Evolutionary conservation across 169 alveolate species (phyloP).

Genomic region (Cryptosporidium meleagridis): DNA sequence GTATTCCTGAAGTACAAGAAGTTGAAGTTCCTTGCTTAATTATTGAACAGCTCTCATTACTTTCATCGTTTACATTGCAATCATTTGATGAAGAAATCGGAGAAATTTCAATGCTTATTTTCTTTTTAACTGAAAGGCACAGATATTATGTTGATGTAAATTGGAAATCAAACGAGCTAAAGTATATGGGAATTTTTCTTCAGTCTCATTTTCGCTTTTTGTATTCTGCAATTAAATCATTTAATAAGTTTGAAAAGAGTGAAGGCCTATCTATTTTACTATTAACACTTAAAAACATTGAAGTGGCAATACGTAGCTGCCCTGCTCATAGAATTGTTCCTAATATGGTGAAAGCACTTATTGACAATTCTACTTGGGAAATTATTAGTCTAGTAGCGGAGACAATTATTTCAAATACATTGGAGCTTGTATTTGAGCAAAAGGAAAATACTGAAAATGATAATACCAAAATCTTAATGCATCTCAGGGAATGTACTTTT

Average conservation of each 20-base stretch:
- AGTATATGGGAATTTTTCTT: constrained; percentile 75
- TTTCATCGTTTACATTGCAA: constrained; percentile 55
- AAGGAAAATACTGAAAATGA: constrained; percentile 4
- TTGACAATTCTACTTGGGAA: constrained; percentile 54
- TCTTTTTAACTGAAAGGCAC: constrained; percentile 79
- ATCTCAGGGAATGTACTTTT: constrained; percentile 26
- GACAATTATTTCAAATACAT: constrained; percentile 28
- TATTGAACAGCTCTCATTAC: constrained; percentile 55
- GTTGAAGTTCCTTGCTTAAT: constrained; percentile 29
- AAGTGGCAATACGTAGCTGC: constrained; percentile 47
- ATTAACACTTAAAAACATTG: constrained; percentile 60
- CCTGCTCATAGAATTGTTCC: constrained; percentile 72
- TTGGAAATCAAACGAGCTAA: constrained; percentile 77
- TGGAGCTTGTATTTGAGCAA: constrained; percentile 32
- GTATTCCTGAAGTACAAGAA: constrained; percentile 22
- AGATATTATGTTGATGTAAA: constrained; percentile 78
- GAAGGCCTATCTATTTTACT: constrained; percentile 46
- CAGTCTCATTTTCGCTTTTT: constrained; percentile 67
- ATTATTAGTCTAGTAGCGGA: neutral
- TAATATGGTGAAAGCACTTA: constrained; percentile 37
- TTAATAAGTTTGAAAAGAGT: constrained; percentile 18
- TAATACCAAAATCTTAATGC: neutral
- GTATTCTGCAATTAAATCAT: constrained; percentile 45
- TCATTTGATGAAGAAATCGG: constrained; percentile 81
- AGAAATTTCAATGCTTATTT: constrained; percentile 75